phyloP scores from a whole-genome alignment of 2,329 filamentous ascomycete genomes.

The Fusarium sp. region DNA sequence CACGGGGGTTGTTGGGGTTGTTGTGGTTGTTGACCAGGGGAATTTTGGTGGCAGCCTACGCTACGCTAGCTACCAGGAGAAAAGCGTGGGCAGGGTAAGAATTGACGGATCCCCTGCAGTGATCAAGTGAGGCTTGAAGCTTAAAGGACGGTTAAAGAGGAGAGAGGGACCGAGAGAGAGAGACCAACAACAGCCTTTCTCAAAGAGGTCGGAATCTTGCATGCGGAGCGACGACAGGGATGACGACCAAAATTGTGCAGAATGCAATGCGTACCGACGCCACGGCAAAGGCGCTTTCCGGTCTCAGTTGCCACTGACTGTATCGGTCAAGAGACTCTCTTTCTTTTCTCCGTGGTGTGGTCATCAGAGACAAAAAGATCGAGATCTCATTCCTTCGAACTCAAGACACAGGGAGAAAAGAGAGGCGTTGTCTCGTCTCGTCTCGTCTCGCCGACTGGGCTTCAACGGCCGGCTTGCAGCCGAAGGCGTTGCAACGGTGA shows the following conservation, averaged over 20 bases:
- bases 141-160: not conserved
- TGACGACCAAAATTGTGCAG: not conserved
- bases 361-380: not conserved
- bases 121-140: constrained; percentile 9
- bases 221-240: constrained; percentile 2
- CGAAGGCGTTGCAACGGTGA: constrained; percentile 33
- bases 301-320: not conserved
- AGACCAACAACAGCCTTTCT: not conserved
- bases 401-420: not conserved
- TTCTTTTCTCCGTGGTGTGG: not conserved
- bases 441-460: constrained; percentile 7
- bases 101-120: constrained; percentile 2
- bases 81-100: constrained; percentile 10
- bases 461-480: constrained; percentile 31
- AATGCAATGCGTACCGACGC: not conserved
- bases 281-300: constrained; percentile 2
- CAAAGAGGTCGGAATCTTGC: constrained; percentile 5
- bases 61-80: not conserved
- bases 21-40: not conserved
- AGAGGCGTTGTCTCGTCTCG: not conserved
- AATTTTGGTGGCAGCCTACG: constrained; percentile 6
- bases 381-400: not conserved
- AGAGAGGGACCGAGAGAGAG: not conserved
- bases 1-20: no score
- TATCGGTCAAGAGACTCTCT: not conserved